These are phyloP conservation scores for Pelargonium cotyledonis DNA, from an alignment of 441 rosid species.

Conservation along the genomic window DNA sequence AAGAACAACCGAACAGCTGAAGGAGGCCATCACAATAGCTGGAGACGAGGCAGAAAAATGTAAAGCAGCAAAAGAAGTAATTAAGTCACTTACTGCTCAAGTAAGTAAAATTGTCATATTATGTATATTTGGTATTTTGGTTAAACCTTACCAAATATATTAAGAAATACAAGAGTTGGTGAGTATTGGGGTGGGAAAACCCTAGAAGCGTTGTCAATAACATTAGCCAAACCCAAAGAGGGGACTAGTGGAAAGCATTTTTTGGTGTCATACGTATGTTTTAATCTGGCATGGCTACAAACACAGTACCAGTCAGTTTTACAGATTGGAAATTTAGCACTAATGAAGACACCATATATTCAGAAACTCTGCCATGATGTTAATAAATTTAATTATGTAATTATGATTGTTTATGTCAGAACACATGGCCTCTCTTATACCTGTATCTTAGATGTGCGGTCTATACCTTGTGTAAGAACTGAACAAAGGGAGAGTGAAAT, in stretches of 20 bases:
- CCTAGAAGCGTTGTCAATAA: too few relatives aligned
- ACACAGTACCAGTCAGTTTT: not conserved
- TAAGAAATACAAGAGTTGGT: not conserved
- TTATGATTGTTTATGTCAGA: constrained; percentile 1
- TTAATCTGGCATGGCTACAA: not conserved
- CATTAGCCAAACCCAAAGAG: not conserved
- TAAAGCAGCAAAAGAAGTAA: constrained; percentile 96
- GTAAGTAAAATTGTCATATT: constrained; percentile 36
- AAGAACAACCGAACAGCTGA: constrained; percentile 74
- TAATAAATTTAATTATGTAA: not conserved
- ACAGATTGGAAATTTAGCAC: not conserved
- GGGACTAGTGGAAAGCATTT: not conserved
- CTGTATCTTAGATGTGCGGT: not conserved
- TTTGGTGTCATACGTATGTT: not conserved
- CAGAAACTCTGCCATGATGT: not conserved
- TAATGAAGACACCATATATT: not conserved
- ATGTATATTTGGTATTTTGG: not conserved
- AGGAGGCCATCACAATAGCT: constrained; percentile 76
- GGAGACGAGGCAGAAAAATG: constrained; percentile 86
- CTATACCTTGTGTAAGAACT: too few relatives aligned
- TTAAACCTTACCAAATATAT: not conserved
- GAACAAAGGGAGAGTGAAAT: too few relatives aligned
- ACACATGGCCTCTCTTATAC: not conserved
- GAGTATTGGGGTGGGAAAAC: too few relatives aligned
- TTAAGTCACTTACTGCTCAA: constrained; percentile 87